Evolutionary conservation across 352 stramenopile species (phyloP).

Genomic region (Halophytophthora batemanensis): DNA sequence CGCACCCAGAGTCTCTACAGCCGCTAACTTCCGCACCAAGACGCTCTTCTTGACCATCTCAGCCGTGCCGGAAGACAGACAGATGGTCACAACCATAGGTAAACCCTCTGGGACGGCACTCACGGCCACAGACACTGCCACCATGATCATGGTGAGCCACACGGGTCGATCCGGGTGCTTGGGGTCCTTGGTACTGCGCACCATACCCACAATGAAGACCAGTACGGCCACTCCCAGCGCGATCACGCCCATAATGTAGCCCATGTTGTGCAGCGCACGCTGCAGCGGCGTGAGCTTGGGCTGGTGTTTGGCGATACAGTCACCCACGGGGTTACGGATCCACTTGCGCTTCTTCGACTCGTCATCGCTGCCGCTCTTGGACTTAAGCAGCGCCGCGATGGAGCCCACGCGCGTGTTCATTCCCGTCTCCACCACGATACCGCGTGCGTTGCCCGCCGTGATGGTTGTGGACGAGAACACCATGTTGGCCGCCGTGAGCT

Average conservation of each 20-base stretch:
- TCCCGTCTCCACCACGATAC: constrained; percentile 68
- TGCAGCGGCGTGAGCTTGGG: constrained; percentile 90
- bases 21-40: constrained; percentile 82
- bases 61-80: constrained; percentile 61
- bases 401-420: constrained; percentile 73
- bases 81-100: constrained; percentile 83
- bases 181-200: constrained; percentile 46
- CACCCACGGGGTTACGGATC: constrained; percentile 44
- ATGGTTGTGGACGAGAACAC: constrained; percentile 91
- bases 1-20: constrained; percentile 83
- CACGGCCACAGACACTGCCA: constrained; percentile 88
- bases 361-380: constrained; percentile 21
- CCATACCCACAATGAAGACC: constrained; percentile 87
- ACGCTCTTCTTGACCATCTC: constrained; percentile 80
- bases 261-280: constrained; percentile 92
- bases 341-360: constrained; percentile 24
- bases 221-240: constrained; percentile 82
- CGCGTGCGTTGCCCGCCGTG: constrained; percentile 74
- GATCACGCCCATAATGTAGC: constrained; percentile 88
- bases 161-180: constrained; percentile 76
- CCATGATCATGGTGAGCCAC: constrained; percentile 93
- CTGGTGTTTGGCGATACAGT: constrained; percentile 59
- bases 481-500: constrained; percentile 85
- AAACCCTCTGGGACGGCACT: constrained; percentile 76
- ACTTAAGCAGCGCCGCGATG: constrained; percentile 61